Evolutionary conservation across 163 green algal genomes (phyloP).

Genomic region (Chlamydomonas reinhardtii): DNA sequence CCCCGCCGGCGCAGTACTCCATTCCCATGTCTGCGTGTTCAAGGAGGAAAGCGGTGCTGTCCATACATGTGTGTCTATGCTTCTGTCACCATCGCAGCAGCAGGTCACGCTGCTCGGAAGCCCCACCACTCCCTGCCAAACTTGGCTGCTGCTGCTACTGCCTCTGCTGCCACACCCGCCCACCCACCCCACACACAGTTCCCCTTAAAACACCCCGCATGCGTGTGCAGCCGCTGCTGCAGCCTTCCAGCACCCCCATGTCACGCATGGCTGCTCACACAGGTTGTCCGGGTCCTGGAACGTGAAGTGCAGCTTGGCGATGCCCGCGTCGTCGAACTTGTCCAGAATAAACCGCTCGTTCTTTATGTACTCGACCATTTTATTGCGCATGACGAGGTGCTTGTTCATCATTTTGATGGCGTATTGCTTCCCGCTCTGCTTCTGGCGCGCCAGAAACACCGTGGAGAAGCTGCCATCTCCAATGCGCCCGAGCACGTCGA

Average conservation of each 20-base stretch:
- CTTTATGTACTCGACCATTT: slow-evolving; percentile 77
- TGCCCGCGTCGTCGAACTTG: slow-evolving; percentile 70
- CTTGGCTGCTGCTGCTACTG: no score
- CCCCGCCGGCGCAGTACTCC: slow-evolving; percentile 88
- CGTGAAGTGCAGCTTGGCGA: slow-evolving; percentile 86
- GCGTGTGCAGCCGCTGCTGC: no score
- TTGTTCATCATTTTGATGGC: slow-evolving; percentile 93
- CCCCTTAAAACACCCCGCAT: no score
- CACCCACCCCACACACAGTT: no score
- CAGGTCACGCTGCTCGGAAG: no score
- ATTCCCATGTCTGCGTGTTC: slow-evolving; percentile 82
- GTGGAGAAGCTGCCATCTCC: slow-evolving; percentile 76
- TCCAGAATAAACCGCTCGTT: slow-evolving; percentile 84
- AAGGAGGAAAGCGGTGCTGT: no score
- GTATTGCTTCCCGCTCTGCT: slow-evolving; percentile 63
- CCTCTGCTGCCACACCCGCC: no score
- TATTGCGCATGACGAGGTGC: slow-evolving; percentile 81
- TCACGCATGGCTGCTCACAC: slow-evolving; percentile 42
- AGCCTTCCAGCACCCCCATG: no score
- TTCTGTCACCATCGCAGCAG: no score
- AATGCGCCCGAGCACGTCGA: slow-evolving; percentile 67
- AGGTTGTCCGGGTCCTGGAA: slow-evolving; percentile 82
- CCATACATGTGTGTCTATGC: no score
- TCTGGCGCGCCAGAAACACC: slow-evolving; percentile 64
- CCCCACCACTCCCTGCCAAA: no score